Percentiles rank a stretch among this genome's conserved stretches.
These are phyloP conservation scores for Helichrysum umbraculigerum DNA, from an alignment of 129 eudicot genomes.

Conservation along the genomic window DNA sequence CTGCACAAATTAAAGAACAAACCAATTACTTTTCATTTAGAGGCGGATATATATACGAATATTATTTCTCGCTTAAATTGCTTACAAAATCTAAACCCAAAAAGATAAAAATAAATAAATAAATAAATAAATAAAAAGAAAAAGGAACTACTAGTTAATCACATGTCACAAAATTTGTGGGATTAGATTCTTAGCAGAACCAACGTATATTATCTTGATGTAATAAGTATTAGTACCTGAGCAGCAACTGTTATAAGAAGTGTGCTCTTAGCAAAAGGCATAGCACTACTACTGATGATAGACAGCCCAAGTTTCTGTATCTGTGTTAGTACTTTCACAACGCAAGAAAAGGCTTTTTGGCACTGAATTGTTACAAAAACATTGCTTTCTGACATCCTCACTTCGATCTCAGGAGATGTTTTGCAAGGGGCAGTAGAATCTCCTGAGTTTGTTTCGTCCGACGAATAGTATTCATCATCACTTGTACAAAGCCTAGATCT, in stretches of 20 bases:
- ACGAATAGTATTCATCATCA: constrained; percentile 25
- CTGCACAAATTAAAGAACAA: constrained; percentile 20
- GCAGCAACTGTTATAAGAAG: constrained; percentile 50
- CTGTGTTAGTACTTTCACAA: constrained; percentile 37
- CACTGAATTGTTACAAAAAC: constrained; percentile 48
- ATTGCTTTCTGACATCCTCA: constrained; percentile 32
- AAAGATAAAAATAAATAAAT: too few relatives aligned
- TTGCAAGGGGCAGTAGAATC: neutral
- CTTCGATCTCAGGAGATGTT: constrained; percentile 38
- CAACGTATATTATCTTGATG: neutral
- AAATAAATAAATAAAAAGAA: too few relatives aligned
- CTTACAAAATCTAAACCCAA: too few relatives aligned
- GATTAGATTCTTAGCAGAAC: neutral
- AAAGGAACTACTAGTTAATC: neutral
- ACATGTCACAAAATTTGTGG: neutral
- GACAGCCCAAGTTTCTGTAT: constrained; percentile 48
- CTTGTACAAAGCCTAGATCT: constrained; percentile 16
- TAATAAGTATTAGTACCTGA: constrained; percentile 39
- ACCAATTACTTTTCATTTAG: neutral
- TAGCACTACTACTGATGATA: constrained; percentile 33
- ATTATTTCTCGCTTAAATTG: too few relatives aligned
- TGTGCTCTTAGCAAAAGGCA: constrained; percentile 40
- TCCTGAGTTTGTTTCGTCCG: constrained; percentile 21
- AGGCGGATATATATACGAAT: neutral
- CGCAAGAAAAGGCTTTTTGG: constrained; percentile 25